Conservation (phyloP, 2,329 filamentous ascomycete species). For the Karstenula rhodostoma region DNA sequence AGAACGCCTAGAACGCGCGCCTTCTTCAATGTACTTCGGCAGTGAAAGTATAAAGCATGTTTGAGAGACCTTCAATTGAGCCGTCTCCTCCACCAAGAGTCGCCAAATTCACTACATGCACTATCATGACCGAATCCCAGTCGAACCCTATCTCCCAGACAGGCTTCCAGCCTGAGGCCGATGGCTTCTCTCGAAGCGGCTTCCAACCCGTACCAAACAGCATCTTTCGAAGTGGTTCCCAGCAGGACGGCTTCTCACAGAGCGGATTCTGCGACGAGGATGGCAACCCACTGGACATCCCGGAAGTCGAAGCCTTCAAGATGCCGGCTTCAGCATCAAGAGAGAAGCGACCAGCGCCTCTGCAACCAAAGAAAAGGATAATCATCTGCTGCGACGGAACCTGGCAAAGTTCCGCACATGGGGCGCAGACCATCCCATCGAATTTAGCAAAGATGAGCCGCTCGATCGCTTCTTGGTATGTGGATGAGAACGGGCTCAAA, state of each 20-base stretch:
- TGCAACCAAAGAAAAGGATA: conserved; percentile 26
- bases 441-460: conserved; percentile 48
- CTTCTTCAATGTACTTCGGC: neutral
- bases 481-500: conserved; percentile 31
- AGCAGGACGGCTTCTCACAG: neutral
- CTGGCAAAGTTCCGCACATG: conserved; percentile 44
- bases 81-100: neutral
- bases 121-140: neutral
- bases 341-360: neutral
- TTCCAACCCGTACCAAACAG: neutral
- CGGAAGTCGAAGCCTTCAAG: neutral
- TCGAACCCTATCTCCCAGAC: neutral
- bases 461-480: conserved; percentile 39
- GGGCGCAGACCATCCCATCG: conserved; percentile 43
- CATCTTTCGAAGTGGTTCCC: neutral
- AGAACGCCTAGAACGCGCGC: neutral
- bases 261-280: neutral
- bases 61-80: neutral
- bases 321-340: neutral
- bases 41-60: neutral
- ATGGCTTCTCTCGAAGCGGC: neutral
- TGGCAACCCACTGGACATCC: neutral
- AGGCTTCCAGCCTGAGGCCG: neutral
- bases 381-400: conserved; percentile 49
- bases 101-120: neutral